Evolutionary conservation across 805 yeast species (phyloP), one percentile per base, ranked within the genome.

Genomic region (Huiozyma naganishii): DNA sequence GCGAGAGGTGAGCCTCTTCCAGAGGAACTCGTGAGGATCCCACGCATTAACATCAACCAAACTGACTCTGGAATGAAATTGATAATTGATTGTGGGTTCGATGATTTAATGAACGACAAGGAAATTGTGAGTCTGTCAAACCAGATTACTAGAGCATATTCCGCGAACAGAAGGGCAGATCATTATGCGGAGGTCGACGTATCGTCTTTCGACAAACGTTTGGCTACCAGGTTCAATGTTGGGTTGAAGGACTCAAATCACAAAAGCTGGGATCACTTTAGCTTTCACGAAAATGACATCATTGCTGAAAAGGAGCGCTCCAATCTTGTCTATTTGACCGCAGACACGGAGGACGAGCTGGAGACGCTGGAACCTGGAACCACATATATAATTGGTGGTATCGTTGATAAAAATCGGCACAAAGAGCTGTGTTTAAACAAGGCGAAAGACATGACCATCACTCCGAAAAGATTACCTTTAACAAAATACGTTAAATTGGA

Each of bases 381-480:
- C 58, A 84, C 94, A 0, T 90, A 90, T 53, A 77, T 90, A 37
- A 79, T 90, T 41, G 98, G 98, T 7, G 98, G 97, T 0, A 90
- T 90, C 45, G 97, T 90, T 3, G 98, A 90, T 61, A 90, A 90
- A 61, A 94, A 94, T 47, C 74, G 97, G 53, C 81, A 88, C 66
- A 85, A 86, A 62, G 70, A 72, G 49, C 63, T 90, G 32, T 90
- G 98, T 61, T 71, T 76, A 40, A 73, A 83, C 49, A 92, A 89
- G 61, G 97, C 97, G 0, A 72, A 79, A 50, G 66, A 70, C 45
- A 64, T 84, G 51, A 87, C 89, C 0, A 69, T 90, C 13, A 61
- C 70, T 36, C 84, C 92, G 1, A 89, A 79, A 27, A 74, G 85
- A 55, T 70, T 90, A 41, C 98, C 98, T 5, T 86, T 90, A 44